Conservation (phyloP, 108 stramenopile genomes). For the Stephanodiscus minutulus region DNA sequence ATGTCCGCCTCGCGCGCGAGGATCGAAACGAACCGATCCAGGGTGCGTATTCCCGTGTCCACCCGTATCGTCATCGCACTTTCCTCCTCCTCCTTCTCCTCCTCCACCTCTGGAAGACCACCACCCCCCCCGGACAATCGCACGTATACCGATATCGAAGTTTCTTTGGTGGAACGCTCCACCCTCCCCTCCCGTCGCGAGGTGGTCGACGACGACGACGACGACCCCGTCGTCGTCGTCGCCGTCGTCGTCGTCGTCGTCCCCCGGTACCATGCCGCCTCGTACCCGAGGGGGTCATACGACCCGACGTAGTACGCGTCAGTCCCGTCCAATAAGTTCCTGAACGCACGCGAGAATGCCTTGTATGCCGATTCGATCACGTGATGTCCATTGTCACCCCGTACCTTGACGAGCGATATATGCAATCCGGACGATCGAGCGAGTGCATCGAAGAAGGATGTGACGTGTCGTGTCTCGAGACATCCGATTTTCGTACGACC, state of each 20-base stretch:
- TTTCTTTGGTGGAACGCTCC: conserved; percentile 84
- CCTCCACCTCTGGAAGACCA: too few relatives aligned
- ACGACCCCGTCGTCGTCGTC: too few relatives aligned
- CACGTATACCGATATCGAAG: conserved; percentile 64
- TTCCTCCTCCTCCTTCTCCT: too few relatives aligned
- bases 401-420: conserved; percentile 61
- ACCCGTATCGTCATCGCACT: conserved; percentile 40
- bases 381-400: conserved; percentile 87
- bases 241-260: too few relatives aligned
- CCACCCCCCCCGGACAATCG: too few relatives aligned
- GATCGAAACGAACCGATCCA: conserved; percentile 80
- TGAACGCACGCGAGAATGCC: conserved; percentile 77
- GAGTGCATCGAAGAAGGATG: conserved; percentile 59
- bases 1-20: conserved; percentile 74
- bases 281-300: conserved; percentile 23
- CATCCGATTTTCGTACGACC: conserved; percentile 72
- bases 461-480: conserved; percentile 54
- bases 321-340: conserved; percentile 74
- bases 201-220: too few relatives aligned
- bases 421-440: conserved; percentile 55
- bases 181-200: conserved; percentile 58
- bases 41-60: conserved; percentile 78
- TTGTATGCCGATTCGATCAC: conserved; percentile 85
- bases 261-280: conserved; percentile 57
- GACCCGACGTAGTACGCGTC: conserved; percentile 30